Conservation (phyloP, 495 filamentous ascomycete species). For the Hypomontagnella monticulosa region DNA sequence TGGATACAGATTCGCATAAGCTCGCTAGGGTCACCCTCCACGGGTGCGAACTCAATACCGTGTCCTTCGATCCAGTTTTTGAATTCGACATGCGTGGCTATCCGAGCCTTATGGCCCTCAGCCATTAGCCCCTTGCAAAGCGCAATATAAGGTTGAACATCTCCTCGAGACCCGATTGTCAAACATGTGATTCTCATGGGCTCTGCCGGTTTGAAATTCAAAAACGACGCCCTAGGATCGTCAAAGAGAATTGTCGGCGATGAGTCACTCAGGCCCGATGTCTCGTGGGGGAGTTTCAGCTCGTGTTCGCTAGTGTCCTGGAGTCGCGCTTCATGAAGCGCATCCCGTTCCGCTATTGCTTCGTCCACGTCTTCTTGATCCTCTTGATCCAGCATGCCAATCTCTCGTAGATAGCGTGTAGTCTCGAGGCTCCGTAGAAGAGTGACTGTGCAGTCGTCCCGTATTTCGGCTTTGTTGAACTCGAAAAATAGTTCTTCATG, state of each 20-base stretch:
- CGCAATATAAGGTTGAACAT: constrained; percentile 98
- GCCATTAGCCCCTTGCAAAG: constrained; percentile 89
- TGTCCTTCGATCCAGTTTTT: constrained; percentile 86
- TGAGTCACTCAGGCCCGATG: constrained; percentile 59
- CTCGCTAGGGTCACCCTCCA: constrained; percentile 92
- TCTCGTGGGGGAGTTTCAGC: constrained; percentile 63
- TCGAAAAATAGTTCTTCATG: constrained; percentile 99
- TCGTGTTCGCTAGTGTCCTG: constrained; percentile 69
- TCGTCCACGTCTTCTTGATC: constrained; percentile 76
- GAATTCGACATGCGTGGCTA: constrained; percentile 94
- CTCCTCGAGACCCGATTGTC: constrained; percentile 94
- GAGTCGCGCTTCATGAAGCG: constrained; percentile 79
- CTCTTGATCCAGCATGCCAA: constrained; percentile 72
- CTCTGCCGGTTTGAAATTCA: constrained; percentile 91
- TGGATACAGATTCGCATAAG: constrained; percentile 96
- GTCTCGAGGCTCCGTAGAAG: constrained; percentile 79
- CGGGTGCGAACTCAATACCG: constrained; percentile 89
- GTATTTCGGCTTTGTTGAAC: constrained; percentile 75
- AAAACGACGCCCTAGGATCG: constrained; percentile 87
- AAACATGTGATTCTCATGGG: constrained; percentile 89
- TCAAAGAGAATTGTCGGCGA: constrained; percentile 85
- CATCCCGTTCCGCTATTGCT: constrained; percentile 83
- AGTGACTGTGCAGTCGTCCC: constrained; percentile 90
- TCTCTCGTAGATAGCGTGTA: constrained; percentile 75
- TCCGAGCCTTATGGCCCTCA: constrained; percentile 86